Percentiles rank a stretch among this genome's conserved stretches.
These are phyloP conservation scores for Licmophora abbreviata DNA, from an alignment of 108 stramenopile species.

Conservation along the genomic window DNA sequence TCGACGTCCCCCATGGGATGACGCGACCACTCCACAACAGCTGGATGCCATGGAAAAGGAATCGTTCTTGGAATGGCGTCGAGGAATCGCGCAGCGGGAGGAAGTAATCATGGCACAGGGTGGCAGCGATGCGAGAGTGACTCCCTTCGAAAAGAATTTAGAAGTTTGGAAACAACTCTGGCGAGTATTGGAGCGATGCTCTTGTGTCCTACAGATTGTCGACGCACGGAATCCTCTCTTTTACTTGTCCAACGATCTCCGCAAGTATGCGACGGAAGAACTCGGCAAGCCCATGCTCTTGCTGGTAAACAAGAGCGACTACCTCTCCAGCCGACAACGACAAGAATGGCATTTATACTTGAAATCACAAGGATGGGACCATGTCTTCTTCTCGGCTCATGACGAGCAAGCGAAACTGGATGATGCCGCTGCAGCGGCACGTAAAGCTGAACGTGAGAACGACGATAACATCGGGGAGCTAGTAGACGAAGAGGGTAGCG, in stretches of 20 bases:
- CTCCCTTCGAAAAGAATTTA: conserved; percentile 99
- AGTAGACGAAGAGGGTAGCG: conserved; percentile 13
- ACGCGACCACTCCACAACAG: conserved; percentile 82
- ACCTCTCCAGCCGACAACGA: conserved; percentile 76
- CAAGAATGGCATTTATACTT: conserved; percentile 86
- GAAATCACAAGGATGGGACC: conserved; percentile 59
- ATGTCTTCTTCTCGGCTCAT: conserved; percentile 91
- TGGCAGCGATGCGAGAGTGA: conserved; percentile 49
- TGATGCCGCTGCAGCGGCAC: conserved; percentile 25
- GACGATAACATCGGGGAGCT: conserved; percentile 4
- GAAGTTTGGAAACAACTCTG: conserved; percentile 99
- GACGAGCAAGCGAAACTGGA: conserved; percentile 87
- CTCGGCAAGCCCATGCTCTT: conserved; percentile 84
- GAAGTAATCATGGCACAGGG: conserved; percentile 58
- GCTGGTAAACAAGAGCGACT: conserved; percentile 97
- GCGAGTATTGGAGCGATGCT: conserved; percentile 93
- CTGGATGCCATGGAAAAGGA: conserved; percentile 83
- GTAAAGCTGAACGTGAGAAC: conserved; percentile 21
- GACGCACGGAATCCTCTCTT: conserved; percentile 97
- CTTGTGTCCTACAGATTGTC: conserved; percentile 91
- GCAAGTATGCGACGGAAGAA: conserved; percentile 73
- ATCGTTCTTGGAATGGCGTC: conserved; percentile 92
- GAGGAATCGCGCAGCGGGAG: conserved; percentile 80
- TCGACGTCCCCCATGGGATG: conserved; percentile 88
- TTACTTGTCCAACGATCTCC: conserved; percentile 88